Evolutionary conservation across 306 rosid genomes (phyloP).

Genomic region (Abrus pulchellus): DNA sequence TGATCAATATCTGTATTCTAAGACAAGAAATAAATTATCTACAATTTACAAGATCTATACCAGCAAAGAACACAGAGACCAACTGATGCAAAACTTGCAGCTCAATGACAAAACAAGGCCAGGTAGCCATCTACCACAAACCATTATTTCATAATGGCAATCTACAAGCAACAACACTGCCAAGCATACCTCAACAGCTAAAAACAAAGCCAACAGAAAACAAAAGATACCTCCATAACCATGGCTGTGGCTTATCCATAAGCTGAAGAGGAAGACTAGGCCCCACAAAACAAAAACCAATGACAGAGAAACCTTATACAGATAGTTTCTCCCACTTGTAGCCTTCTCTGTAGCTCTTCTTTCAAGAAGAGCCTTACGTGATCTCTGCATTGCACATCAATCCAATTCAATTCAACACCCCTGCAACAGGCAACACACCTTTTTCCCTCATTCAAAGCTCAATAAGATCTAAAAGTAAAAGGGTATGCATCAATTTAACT

Average conservation of each 20-base stretch:
- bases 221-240: conserved; percentile 71
- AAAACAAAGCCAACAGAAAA: conserved; percentile 24
- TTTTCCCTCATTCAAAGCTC: conserved; percentile 40
- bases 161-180: not conserved
- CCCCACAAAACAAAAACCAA: conserved; percentile 86
- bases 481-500: conserved; percentile 2
- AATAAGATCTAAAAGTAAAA: conserved; percentile 22
- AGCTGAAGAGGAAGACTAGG: conserved; percentile 74
- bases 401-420: conserved; percentile 51
- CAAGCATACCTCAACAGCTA: conserved; percentile 50
- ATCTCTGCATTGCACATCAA: conserved; percentile 91
- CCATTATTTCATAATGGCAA: not conserved
- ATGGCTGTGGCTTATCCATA: conserved; percentile 78
- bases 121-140: conserved; percentile 10
- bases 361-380: conserved; percentile 78
- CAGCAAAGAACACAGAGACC: not conserved
- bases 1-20: conserved; percentile 11
- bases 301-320: conserved; percentile 79
- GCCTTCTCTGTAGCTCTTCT: conserved; percentile 71
- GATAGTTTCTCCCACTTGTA: conserved; percentile 58
- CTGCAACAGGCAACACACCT: conserved; percentile 51
- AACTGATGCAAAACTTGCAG: conserved; percentile 5
- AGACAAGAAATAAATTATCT: conserved; percentile 8
- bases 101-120: conserved; percentile 28
- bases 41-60: conserved; percentile 28